Percentiles rank a stretch among this genome's conserved stretches.
Evolutionary conservation across 2,329 filamentous ascomycete genomes (phyloP).

Genomic region (Penicillium concentricum): DNA sequence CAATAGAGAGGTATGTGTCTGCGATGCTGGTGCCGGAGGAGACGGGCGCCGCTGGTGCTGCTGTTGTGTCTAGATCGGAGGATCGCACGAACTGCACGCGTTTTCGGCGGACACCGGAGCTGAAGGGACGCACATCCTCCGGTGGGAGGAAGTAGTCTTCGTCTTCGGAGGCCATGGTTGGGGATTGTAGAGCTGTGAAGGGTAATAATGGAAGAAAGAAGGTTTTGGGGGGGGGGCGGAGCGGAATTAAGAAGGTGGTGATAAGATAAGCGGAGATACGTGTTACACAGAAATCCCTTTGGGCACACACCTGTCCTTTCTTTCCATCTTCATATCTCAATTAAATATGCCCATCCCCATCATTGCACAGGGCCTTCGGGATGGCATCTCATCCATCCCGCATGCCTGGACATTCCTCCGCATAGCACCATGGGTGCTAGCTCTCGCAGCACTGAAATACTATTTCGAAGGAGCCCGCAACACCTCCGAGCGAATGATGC

Average conservation of each 20-base stretch:
- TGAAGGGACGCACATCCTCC: slow-evolving; percentile 60
- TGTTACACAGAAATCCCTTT: slow-evolving; percentile 4
- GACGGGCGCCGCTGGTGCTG: slow-evolving; percentile 26
- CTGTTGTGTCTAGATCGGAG: slow-evolving; percentile 37
- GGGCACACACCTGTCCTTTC: slow-evolving; percentile 4
- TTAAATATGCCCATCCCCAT: slow-evolving; percentile 62
- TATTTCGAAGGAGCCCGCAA: slow-evolving; percentile 77
- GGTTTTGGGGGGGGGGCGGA: background rate
- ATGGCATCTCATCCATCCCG: slow-evolving; percentile 57
- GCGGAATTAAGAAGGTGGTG: slow-evolving; percentile 4
- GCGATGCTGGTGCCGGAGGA: slow-evolving; percentile 33
- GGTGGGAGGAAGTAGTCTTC: slow-evolving; percentile 60
- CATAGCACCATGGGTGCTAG: slow-evolving; percentile 50
- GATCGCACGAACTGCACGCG: slow-evolving; percentile 60
- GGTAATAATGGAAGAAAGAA: background rate
- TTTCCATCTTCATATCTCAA: slow-evolving; percentile 7
- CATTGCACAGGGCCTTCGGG: slow-evolving; percentile 52
- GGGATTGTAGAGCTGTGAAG: background rate
- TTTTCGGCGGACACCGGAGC: slow-evolving; percentile 62
- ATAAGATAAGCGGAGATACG: slow-evolving; percentile 20
- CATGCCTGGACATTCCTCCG: slow-evolving; percentile 55
- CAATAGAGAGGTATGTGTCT: slow-evolving; percentile 49
- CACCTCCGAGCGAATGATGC: slow-evolving; percentile 75
- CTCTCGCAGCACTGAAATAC: slow-evolving; percentile 64
- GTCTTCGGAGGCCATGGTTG: slow-evolving; percentile 45